Conservation (phyloP, 2,329 filamentous ascomycete species). For the Phaeosphaeria sp. region DNA sequence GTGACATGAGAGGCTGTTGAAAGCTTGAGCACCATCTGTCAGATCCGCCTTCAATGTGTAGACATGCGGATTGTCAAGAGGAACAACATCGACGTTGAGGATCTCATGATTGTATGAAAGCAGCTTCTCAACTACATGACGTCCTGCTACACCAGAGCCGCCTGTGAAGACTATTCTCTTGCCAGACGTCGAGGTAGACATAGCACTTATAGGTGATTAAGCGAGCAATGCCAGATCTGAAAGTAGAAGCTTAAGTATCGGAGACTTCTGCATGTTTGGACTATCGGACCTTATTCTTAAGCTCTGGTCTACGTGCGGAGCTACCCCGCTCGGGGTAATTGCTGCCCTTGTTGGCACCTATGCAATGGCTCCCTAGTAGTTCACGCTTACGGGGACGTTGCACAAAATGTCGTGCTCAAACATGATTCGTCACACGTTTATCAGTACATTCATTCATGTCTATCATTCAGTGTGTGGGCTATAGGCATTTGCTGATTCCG, state of each 20-base stretch:
- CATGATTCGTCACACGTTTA: conserved; percentile 19
- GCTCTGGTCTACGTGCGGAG: neutral
- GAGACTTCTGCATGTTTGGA: neutral
- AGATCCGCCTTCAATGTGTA: conserved; percentile 64
- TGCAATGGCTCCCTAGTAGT: neutral
- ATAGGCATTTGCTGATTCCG: conserved; percentile 10
- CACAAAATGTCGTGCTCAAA: neutral
- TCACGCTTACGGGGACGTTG: neutral
- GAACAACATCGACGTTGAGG: conserved; percentile 61
- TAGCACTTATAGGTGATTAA: neutral
- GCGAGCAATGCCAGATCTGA: neutral
- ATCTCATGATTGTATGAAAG: conserved; percentile 59
- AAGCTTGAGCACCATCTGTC: conserved; percentile 62
- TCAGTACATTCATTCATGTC: conserved; percentile 45
- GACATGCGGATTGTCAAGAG: conserved; percentile 54
- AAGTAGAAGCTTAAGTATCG: neutral
- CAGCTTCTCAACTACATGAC: conserved; percentile 59
- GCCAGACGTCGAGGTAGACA: conserved; percentile 9
- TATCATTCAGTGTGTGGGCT: conserved; percentile 34
- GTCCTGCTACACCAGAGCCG: conserved; percentile 58
- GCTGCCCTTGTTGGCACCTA: neutral
- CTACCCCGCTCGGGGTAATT: conserved; percentile 6
- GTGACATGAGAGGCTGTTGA: conserved; percentile 62
- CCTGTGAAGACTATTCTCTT: conserved; percentile 61
- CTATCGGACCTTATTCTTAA: neutral